phyloP scores from a whole-genome alignment of 1,284 basidiomycete genomes.

The Malassezia restricta region DNA sequence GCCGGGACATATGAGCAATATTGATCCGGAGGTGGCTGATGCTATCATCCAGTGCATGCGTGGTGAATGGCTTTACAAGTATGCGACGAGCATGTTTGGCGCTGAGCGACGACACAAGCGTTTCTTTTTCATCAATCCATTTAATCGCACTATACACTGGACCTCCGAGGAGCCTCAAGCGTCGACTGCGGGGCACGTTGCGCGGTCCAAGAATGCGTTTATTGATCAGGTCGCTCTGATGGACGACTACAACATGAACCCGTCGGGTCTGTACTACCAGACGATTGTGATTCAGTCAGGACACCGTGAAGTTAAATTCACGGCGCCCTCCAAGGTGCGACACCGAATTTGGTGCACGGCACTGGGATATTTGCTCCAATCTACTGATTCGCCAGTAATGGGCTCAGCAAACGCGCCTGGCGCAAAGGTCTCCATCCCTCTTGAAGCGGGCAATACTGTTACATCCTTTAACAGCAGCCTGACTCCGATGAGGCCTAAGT shows the following conservation, averaged over 20 bases:
- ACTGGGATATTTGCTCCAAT: slow-evolving; percentile 32
- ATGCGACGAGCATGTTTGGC: slow-evolving; percentile 78
- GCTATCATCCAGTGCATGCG: slow-evolving; percentile 99
- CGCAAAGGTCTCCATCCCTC: slow-evolving; percentile 3
- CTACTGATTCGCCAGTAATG: slow-evolving; percentile 1
- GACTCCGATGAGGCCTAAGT: not conserved
- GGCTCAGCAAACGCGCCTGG: not conserved
- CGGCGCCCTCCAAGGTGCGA: slow-evolving; percentile 78
- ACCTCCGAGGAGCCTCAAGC: slow-evolving; percentile 84
- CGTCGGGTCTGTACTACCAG: slow-evolving; percentile 80
- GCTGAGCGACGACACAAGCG: slow-evolving; percentile 81
- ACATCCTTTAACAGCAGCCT: not conserved
- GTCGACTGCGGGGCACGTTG: slow-evolving; percentile 63
- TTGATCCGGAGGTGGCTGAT: slow-evolving; percentile 54
- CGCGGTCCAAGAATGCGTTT: slow-evolving; percentile 93
- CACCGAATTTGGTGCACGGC: slow-evolving; percentile 87
- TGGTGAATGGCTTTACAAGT: slow-evolving; percentile 95
- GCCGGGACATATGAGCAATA: slow-evolving; percentile 16
- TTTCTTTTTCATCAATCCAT: slow-evolving; percentile 99
- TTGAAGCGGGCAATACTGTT: slow-evolving; percentile 7
- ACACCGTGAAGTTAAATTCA: slow-evolving; percentile 93
- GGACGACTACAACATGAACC: slow-evolving; percentile 80
- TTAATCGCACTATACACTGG: slow-evolving; percentile 97
- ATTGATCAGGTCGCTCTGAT: slow-evolving; percentile 82
- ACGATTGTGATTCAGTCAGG: slow-evolving; percentile 85